Conservation (phyloP, 495 filamentous ascomycete species). For the Hypoxylon lienhwacheense region DNA sequence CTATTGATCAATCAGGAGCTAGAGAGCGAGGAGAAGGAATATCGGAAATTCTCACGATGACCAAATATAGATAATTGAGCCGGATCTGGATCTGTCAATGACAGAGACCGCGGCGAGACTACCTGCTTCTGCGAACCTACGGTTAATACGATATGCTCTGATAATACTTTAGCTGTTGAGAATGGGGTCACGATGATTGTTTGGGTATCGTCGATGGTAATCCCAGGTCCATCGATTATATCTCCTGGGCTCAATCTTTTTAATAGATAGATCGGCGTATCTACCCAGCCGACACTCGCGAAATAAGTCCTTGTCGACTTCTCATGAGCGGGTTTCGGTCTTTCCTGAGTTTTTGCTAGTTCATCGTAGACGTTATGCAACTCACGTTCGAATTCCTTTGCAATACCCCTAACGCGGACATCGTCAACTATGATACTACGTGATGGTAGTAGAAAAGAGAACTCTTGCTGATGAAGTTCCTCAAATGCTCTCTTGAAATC, state of each 20-base stretch:
- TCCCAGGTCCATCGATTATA: constrained; percentile 27
- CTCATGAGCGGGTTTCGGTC: neutral
- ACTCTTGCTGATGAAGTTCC: constrained; percentile 53
- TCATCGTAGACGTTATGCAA: constrained; percentile 25
- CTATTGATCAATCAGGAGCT: neutral
- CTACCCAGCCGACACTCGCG: constrained; percentile 17
- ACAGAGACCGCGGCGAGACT: constrained; percentile 3
- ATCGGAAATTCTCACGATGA: constrained; percentile 19
- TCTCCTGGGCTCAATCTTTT: constrained; percentile 17
- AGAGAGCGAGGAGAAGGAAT: neutral
- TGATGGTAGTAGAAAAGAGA: constrained; percentile 54
- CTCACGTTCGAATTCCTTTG: constrained; percentile 17
- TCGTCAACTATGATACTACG: constrained; percentile 56
- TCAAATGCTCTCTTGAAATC: constrained; percentile 51
- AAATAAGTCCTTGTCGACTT: constrained; percentile 22
- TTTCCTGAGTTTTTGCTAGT: neutral
- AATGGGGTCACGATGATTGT: constrained; percentile 32
- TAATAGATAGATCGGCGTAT: constrained; percentile 30
- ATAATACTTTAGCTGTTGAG: constrained; percentile 28
- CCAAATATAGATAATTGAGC: constrained; percentile 37
- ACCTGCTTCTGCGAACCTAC: constrained; percentile 6
- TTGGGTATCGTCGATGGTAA: constrained; percentile 37
- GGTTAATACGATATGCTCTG: constrained; percentile 29
- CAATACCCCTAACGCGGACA: constrained; percentile 49
- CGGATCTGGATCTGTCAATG: constrained; percentile 24